Base-by-base conservation (phyloP, 495 filamentous ascomycete species). In the Trichoderma orchidacearum region DNA sequence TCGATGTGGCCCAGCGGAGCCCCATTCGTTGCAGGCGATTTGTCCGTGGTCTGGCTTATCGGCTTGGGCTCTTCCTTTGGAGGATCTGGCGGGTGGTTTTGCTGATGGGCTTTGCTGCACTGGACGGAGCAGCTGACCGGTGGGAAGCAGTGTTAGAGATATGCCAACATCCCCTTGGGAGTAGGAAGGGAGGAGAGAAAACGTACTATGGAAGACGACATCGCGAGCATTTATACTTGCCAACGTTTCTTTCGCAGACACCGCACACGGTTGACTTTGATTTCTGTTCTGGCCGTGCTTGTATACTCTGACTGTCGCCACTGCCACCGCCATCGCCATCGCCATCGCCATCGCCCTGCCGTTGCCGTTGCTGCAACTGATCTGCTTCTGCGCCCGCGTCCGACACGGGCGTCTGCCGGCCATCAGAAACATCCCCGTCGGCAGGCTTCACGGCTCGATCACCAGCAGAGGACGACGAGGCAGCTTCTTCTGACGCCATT, bases 151-250 rank as follows among this genome's bases (percentile, higher is more conserved):
- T 3, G 51, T 36, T 56, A 34, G 61, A 58, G n/a, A n/a, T n/a
- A n/a, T n/a, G n/a, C n/a, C n/a, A n/a, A n/a, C n/a, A n/a, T n/a
- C n/a, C n/a, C n/a, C n/a, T n/a, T n/a, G n/a, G n/a, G n/a, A n/a
- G n/a, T n/a, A n/a, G n/a, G n/a, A n/a, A n/a, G n/a, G n/a, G n/a
- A n/a, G n/a, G n/a, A n/a, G n/a, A n/a, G n/a, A n/a, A 27, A 48
- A 63, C 72, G 59, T 78, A 86, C 84, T 83, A 85, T 69, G 77
- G 74, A 8, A 82, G 58, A n/a, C 62, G 64, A 63, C 84, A 87
- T 30, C 73, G 75, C 3, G 80, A 78, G 67, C 84, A 87, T 53
- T 84, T 84, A 64, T 86, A 86, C 63, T 82, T 86, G 27, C 69
- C 75, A 23, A 68, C 65, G 48, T 83, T 72, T 52, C 67, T 67